A percentile compares a stretch with the other conserved stretches of the same genome.
Evolutionary conservation across 495 filamentous ascomycete genomes (phyloP).

Genomic region (Staphylotrichum longicolle): DNA sequence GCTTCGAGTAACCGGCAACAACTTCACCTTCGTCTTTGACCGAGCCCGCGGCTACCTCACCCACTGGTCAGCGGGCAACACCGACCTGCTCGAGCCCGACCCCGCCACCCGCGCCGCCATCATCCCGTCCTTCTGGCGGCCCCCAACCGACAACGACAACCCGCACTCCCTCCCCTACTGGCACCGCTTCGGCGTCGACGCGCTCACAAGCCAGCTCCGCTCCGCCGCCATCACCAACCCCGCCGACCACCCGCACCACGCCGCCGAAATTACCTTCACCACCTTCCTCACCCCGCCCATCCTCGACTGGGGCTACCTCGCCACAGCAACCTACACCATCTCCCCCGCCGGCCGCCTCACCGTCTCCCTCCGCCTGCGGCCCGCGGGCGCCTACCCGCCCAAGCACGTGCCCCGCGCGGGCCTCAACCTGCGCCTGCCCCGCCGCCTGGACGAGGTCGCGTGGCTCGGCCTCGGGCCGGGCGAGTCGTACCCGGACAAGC

Average conservation of each 20-base stretch:
- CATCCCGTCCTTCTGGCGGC: slow-evolving; percentile 40
- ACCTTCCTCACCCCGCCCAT: slow-evolving; percentile 48
- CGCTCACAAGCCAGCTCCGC: slow-evolving; percentile 44
- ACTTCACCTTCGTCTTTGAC: slow-evolving; percentile 42
- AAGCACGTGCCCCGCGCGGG: slow-evolving; percentile 57
- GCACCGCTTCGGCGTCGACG: slow-evolving; percentile 38
- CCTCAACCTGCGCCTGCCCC: slow-evolving; percentile 46
- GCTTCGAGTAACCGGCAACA: slow-evolving; percentile 16
- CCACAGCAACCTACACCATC: slow-evolving; percentile 50
- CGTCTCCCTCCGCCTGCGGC: slow-evolving; percentile 42
- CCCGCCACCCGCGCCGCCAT: slow-evolving; percentile 39
- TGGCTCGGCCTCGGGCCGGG: slow-evolving; percentile 65
- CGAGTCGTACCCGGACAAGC: slow-evolving; percentile 63
- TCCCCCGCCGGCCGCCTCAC: slow-evolving; percentile 40
- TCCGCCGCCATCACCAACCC: slow-evolving; percentile 37
- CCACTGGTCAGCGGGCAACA: slow-evolving; percentile 32
- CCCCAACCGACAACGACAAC: slow-evolving; percentile 61
- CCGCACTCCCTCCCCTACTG: slow-evolving; percentile 40
- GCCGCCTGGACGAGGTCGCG: slow-evolving; percentile 36
- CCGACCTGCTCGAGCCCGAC: slow-evolving; percentile 35
- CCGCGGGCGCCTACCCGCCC: slow-evolving; percentile 36
- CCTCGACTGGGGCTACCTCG: slow-evolving; percentile 56
- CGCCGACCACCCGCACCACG: slow-evolving; percentile 24
- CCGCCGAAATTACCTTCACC: slow-evolving; percentile 36
- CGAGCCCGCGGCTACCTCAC: slow-evolving; percentile 39